These are phyloP conservation scores for Amylocarpus encephaloides DNA, from an alignment of 2,329 filamentous ascomycete species.

Conservation along the genomic window DNA sequence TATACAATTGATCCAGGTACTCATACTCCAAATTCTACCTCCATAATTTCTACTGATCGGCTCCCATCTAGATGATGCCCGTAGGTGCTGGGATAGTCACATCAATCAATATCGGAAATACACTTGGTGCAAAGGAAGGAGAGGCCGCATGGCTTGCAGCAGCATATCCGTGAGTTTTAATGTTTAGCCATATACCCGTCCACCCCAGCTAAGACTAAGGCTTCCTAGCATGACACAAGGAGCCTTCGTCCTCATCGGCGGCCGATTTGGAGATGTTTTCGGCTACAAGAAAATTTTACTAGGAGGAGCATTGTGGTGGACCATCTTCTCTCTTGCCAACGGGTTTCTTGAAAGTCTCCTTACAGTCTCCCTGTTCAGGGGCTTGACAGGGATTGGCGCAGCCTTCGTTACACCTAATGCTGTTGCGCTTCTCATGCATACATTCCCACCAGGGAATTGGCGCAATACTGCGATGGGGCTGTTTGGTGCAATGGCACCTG, in stretches of 20 bases:
- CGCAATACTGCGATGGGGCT: conserved; percentile 39
- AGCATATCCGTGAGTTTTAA: conserved; percentile 1
- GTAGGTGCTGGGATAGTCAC: background rate
- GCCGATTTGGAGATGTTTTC: conserved; percentile 44
- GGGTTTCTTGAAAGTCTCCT: background rate
- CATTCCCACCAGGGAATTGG: conserved; percentile 39
- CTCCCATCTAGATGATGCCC: no score
- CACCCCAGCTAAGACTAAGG: no score
- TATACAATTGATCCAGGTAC: no score
- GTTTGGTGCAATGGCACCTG: conserved; percentile 40
- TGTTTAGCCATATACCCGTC: background rate
- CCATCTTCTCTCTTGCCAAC: conserved; percentile 30
- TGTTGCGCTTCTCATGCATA: conserved; percentile 41
- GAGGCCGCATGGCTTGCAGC: background rate
- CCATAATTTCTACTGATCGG: no score
- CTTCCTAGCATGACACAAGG: conserved; percentile 37
- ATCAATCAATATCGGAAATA: background rate
- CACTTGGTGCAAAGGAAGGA: background rate
- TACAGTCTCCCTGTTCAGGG: conserved; percentile 36
- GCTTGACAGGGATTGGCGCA: conserved; percentile 42
- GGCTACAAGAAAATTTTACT: conserved; percentile 43
- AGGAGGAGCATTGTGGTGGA: conserved; percentile 37
- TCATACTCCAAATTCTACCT: no score
- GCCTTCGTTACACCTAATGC: conserved; percentile 44
- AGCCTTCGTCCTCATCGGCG: conserved; percentile 44